Evolutionary conservation across 176 grass and related monocot species (phyloP).

Genomic region (Aegilops speltoides): DNA sequence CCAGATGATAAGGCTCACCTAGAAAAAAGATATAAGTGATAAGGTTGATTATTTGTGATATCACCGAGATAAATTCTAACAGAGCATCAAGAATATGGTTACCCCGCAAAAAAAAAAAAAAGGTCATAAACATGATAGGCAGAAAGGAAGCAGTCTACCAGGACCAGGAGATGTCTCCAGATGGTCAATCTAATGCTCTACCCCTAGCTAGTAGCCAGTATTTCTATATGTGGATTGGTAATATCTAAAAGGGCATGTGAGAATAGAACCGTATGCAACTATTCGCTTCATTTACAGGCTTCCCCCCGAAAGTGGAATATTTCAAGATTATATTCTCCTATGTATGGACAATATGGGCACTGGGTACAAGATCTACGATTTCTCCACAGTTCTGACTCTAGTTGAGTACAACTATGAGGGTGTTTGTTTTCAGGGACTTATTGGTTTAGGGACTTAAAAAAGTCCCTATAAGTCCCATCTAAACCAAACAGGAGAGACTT

Average conservation of each 20-base stretch:
- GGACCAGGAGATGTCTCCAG: not conserved
- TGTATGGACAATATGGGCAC: constrained; percentile 10
- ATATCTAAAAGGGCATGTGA: constrained; percentile 12
- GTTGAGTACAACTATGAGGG: not conserved
- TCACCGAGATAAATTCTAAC: not conserved
- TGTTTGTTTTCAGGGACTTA: too few relatives aligned
- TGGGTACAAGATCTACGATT: constrained; percentile 20
- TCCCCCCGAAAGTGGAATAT: not conserved
- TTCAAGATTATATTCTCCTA: constrained; percentile 33
- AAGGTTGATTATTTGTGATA: not conserved
- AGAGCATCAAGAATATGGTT: not conserved
- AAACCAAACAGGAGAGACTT: too few relatives aligned
- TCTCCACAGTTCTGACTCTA: constrained; percentile 29
- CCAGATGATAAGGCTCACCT: not conserved
- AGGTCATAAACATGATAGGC: not conserved
- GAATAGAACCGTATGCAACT: constrained; percentile 21
- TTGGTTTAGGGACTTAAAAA: too few relatives aligned
- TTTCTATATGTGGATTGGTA: constrained; percentile 15
- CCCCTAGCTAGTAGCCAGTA: constrained; percentile 10
- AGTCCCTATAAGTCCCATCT: too few relatives aligned
- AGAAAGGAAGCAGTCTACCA: constrained; percentile 18
- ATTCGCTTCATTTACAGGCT: constrained; percentile 21
- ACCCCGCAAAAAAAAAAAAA: too few relatives aligned
- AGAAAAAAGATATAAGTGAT: not conserved
- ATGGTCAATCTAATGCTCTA: not conserved